Conservation (phyloP, 2,329 filamentous ascomycete genomes). For the Penicillium olsonii region DNA sequence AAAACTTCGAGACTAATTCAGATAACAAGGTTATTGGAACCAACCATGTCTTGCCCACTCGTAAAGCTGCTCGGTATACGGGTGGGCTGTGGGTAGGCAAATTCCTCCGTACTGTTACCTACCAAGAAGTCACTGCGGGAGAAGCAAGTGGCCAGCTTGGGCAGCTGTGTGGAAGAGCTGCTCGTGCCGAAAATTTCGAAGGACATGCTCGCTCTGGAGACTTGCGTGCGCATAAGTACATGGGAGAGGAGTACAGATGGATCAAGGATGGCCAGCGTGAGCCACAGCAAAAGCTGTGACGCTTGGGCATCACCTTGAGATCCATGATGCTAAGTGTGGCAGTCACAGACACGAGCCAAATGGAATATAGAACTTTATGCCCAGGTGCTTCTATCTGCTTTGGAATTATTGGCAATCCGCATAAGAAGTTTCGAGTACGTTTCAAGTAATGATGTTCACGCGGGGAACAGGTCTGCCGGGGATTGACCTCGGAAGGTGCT, state of each 20-base stretch:
- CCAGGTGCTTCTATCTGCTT: too few species aligned
- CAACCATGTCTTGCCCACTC: constrained; percentile 57
- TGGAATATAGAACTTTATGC: too few species aligned
- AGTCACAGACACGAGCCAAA: too few species aligned
- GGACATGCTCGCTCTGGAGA: constrained; percentile 57
- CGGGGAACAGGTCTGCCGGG: too few species aligned
- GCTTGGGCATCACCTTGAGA: too few species aligned
- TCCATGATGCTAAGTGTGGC: too few species aligned
- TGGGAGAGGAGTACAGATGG: constrained; percentile 49
- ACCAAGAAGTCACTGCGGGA: constrained; percentile 51
- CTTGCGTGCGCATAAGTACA: constrained; percentile 47
- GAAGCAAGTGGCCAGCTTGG: constrained; percentile 53
- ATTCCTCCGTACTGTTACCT: constrained; percentile 54
- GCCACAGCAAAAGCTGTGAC: not conserved
- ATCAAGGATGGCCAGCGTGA: constrained; percentile 26
- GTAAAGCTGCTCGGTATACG: constrained; percentile 51
- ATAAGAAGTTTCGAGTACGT: too few species aligned
- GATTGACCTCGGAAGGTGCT: too few species aligned
- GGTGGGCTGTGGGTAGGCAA: constrained; percentile 60
- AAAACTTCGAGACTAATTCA: too few species aligned
- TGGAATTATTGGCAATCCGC: too few species aligned
- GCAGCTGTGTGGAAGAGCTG: constrained; percentile 50
- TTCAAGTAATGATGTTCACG: too few species aligned
- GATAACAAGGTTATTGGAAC: constrained; percentile 55
- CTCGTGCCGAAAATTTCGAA: constrained; percentile 55